phyloP scores from a whole-genome alignment of 73 alveolate genomes.

The Symbiodinium pilosum region DNA sequence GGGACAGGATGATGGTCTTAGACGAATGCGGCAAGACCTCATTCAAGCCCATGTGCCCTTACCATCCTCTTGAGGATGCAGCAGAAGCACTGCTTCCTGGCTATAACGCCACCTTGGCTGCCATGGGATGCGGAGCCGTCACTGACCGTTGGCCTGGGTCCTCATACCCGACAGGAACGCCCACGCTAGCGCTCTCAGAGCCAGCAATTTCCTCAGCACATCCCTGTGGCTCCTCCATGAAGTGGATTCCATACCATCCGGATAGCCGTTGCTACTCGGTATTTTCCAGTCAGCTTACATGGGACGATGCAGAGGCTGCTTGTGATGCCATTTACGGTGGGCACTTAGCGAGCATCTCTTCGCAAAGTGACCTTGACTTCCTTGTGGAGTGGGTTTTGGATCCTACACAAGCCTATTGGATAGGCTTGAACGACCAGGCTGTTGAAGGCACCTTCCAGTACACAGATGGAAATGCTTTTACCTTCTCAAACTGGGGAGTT shows the following conservation, averaged over 20 bases:
- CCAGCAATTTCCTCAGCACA: constrained; percentile 70
- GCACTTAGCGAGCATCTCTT: constrained; percentile 34
- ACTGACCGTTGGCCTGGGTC: constrained; percentile 59
- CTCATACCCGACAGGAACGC: not conserved
- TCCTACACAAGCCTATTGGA: constrained; percentile 23
- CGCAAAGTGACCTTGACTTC: constrained; percentile 47
- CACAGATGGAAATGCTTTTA: not conserved
- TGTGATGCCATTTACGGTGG: constrained; percentile 82
- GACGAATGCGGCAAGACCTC: constrained; percentile 51
- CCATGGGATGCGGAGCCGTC: not conserved
- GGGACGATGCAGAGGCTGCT: constrained; percentile 62
- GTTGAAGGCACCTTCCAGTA: constrained; percentile 28
- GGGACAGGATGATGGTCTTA: constrained; percentile 49
- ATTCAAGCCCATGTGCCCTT: not conserved
- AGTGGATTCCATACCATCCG: constrained; percentile 50
- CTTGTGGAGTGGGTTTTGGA: constrained; percentile 37
- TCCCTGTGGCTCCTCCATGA: constrained; percentile 68
- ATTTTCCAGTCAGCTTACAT: not conserved
- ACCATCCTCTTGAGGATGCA: not conserved
- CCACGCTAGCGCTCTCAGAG: not conserved
- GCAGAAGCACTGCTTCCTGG: not conserved
- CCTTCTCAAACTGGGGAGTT: constrained; percentile 55
- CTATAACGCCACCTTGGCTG: not conserved
- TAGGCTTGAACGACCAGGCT: constrained; percentile 43
- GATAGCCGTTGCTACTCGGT: constrained; percentile 61